Evolutionary conservation across 306 rosid species (phyloP).

Genomic region (Medicago truncatula): MtrunA17r5.0-ANR NC_053048.1:46240501-46241000

Average conservation of each 20-base stretch:
- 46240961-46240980: constrained; percentile 75
- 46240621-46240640: not conserved
- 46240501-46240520: too few species aligned
- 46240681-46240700: constrained; percentile 25
- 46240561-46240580: constrained; percentile 11
- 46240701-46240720: constrained; percentile 67
- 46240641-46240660: not conserved
- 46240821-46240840: constrained; percentile 5
- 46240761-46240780: constrained; percentile 70
- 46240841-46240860: constrained; percentile 14
- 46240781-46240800: constrained; percentile 80
- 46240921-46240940: constrained; percentile 90
- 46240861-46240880: not conserved
- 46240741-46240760: constrained; percentile 77
- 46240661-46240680: constrained; percentile 10
- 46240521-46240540: constrained; percentile 9
- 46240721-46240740: constrained; percentile 84
- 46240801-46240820: constrained; percentile 10
- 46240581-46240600: constrained; percentile 25
- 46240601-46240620: constrained; percentile 54
- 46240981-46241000: constrained; percentile 76
- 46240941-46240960: constrained; percentile 74
- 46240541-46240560: constrained; percentile 1
- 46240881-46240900: constrained; percentile 32
- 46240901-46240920: constrained; percentile 61